phyloP scores from a whole-genome alignment of 2,329 filamentous ascomycete genomes.

The Talaromyces sp. region DNA sequence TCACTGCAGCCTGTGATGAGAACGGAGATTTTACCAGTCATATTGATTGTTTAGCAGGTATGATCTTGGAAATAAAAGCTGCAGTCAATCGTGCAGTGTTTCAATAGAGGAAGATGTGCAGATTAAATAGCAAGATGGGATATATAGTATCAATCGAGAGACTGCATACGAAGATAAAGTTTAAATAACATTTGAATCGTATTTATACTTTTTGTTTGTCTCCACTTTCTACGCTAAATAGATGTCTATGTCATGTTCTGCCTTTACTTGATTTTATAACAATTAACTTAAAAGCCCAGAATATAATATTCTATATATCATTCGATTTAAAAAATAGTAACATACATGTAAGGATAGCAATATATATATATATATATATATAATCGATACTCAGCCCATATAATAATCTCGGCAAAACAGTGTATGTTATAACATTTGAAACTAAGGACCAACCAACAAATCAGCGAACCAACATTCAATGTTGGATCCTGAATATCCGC shows the following conservation, averaged over 20 bases:
- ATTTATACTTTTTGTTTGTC: neutral
- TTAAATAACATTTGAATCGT: too few relatives aligned
- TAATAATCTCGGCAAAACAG: neutral
- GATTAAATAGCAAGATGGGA: neutral
- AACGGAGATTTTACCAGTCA: conserved; percentile 14
- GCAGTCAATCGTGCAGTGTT: neutral
- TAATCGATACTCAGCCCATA: too few relatives aligned
- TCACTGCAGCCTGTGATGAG: conserved; percentile 37
- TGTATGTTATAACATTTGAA: too few relatives aligned
- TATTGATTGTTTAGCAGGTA: neutral
- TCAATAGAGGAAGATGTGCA: neutral
- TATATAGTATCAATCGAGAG: too few relatives aligned
- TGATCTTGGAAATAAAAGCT: neutral
- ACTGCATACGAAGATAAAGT: too few relatives aligned
- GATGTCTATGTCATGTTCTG: too few relatives aligned
- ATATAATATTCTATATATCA: neutral
- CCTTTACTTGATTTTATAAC: too few relatives aligned
- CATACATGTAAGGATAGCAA: too few relatives aligned
- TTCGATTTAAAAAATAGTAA: too few relatives aligned
- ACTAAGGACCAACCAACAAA: too few relatives aligned
- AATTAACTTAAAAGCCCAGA: neutral
- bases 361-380: too few relatives aligned
- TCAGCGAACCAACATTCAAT: neutral
- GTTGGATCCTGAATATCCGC: neutral
- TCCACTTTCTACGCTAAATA: neutral